A percentile compares a stretch with the other conserved stretches of the same genome.
phyloP scores from a whole-genome alignment of 192 early-diverging fungal species.

The Coemansia sp. region DNA sequence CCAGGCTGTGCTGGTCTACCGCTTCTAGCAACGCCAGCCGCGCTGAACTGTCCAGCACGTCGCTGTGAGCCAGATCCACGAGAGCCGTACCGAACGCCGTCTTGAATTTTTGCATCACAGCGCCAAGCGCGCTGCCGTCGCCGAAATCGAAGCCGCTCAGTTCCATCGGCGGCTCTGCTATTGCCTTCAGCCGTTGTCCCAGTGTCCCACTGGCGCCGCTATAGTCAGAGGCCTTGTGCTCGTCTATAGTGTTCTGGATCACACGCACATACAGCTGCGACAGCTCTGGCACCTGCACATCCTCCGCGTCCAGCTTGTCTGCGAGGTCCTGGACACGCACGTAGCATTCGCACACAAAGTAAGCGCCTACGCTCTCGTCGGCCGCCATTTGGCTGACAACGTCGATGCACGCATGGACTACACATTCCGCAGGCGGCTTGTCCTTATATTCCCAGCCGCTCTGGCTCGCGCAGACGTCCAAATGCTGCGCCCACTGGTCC shows the following conservation, averaged over 20 bases:
- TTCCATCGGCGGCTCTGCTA: constrained; percentile 27
- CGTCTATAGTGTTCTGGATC: background rate
- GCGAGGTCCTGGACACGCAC: constrained; percentile 7
- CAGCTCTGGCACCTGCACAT: constrained; percentile 6
- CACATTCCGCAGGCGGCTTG: background rate
- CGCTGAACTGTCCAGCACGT: constrained; percentile 9
- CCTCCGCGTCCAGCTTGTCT: background rate
- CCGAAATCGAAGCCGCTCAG: constrained; percentile 28
- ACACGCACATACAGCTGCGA: constrained; percentile 12
- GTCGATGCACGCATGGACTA: background rate
- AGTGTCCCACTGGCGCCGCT: background rate
- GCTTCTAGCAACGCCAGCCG: constrained; percentile 20
- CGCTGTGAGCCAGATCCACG: background rate
- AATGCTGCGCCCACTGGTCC: constrained; percentile 7
- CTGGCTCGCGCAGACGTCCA: constrained; percentile 5
- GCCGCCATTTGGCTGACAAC: constrained; percentile 20
- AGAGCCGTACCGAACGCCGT: constrained; percentile 11
- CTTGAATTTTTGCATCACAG: constrained; percentile 7
- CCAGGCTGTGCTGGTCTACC: background rate
- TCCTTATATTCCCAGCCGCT: background rate
- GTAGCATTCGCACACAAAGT: constrained; percentile 34
- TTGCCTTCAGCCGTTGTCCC: constrained; percentile 1
- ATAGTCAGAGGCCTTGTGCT: background rate
- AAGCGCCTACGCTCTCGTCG: constrained; percentile 9
- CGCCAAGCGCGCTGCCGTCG: constrained; percentile 24